Evolutionary conservation across 2,329 filamentous ascomycete species (phyloP), one percentile per base, ranked within the genome.

Genomic region (Aureobasidium pullulans): DNA sequence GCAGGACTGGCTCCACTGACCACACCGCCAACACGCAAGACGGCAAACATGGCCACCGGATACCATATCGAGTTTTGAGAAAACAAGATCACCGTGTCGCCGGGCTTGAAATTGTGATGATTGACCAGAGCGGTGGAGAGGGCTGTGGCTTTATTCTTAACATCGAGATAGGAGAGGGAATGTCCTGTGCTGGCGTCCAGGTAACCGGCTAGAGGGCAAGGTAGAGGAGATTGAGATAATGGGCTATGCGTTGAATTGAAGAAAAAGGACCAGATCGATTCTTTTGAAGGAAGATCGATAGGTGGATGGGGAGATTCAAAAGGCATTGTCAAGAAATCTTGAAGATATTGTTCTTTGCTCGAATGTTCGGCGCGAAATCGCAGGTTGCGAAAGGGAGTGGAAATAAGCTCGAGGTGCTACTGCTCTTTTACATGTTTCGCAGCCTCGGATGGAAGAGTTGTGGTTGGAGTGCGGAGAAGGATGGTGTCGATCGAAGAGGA

Each of bases 31-130:
- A 63, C 67, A 34, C 80, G 75, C 5, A 84, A 72, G 1, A 79
- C 77, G 0, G 79, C 78, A 62, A 83, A 79, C 74, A 86, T 81
- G 16, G 81, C 82, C 4, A 86, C 79, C 0, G 85, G 59, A 65
- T 86, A 87, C 83, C 83, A 87, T 57, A 87, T 81, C 9, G 81
- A 84, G 65, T 88, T 88, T 23, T 80, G 80, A 56, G 79, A 80
- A 71, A 86, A 87, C 1, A 88, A 71, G 0, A 82, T 77, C 1
- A 87, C 79, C 0, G 81, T 83, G 5, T 87, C 76, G 1, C 80
- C 80, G 15, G 76, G 66, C 43, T 77, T 65, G 32, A 88, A 73
- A 2, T 78, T 79, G 71, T 83, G 81, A 13, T 79, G 76, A 61
- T 76, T 79, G 7, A 79, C 77, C 11, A 88, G 73, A 0, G 82